Percentiles rank a stretch among this genome's conserved stretches.
Evolutionary conservation across 2,329 filamentous ascomycete species (phyloP).

Genomic region (Penicillium sp.): DNA sequence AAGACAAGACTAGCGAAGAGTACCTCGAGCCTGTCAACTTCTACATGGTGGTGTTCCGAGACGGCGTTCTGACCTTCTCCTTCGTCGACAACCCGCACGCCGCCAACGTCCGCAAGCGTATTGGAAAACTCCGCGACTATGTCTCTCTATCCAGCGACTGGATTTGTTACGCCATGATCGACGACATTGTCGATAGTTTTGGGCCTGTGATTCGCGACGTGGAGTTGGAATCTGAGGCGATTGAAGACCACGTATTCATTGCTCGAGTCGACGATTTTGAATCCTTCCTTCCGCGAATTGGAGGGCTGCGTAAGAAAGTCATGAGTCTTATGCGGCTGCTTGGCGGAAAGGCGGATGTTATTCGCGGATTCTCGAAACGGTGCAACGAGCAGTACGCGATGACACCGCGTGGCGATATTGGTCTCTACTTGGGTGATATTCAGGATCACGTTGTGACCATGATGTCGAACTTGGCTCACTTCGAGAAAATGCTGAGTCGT

Average conservation of each 20-base stretch:
- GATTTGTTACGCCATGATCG: constrained; percentile 98
- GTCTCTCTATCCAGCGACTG: constrained; percentile 93
- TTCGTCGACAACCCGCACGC: constrained; percentile 87
- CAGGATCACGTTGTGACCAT: constrained; percentile 99
- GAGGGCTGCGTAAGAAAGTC: constrained; percentile 87
- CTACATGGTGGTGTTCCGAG: constrained; percentile 94
- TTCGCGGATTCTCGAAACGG: constrained; percentile 95
- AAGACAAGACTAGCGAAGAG: constrained; percentile 74
- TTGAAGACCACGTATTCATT: constrained; percentile 94
- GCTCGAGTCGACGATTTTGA: constrained; percentile 88
- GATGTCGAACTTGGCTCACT: constrained; percentile 94
- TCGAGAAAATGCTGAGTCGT: constrained; percentile 94
- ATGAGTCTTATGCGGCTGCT: constrained; percentile 91
- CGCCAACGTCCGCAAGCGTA: constrained; percentile 84
- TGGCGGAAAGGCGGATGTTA: constrained; percentile 96
- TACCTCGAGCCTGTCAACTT: constrained; percentile 95
- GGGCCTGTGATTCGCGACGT: constrained; percentile 85
- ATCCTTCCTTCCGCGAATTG: constrained; percentile 82
- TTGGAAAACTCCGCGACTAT: constrained; percentile 90
- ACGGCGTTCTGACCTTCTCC: constrained; percentile 92
- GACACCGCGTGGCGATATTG: constrained; percentile 93
- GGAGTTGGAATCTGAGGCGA: constrained; percentile 84
- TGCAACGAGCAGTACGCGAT: constrained; percentile 98
- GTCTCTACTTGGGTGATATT: constrained; percentile 93
- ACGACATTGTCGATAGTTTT: constrained; percentile 97